A percentile compares a stretch with the other conserved stretches of the same genome.
Conservation (phyloP, 2,329 filamentous ascomycete species). For the Samsoniella hepiali region DNA sequence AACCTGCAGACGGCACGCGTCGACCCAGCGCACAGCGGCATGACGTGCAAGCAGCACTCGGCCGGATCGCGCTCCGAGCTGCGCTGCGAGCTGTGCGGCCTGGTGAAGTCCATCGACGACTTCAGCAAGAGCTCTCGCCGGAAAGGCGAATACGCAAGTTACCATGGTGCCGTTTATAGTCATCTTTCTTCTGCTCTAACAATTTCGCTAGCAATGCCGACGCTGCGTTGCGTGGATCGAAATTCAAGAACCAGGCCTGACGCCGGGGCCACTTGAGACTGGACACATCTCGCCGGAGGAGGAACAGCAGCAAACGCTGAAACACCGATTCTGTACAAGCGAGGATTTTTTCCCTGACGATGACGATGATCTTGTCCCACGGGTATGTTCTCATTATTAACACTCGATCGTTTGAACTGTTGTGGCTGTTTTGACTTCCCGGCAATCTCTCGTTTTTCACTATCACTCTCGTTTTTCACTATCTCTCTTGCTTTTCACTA, state of each 20-base stretch:
- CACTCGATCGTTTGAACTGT: no score
- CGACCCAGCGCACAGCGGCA: constrained; percentile 33
- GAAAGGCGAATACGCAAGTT: constrained; percentile 31
- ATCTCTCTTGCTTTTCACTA: neutral
- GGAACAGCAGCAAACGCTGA: neutral
- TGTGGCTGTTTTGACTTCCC: no score
- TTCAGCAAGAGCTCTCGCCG: constrained; percentile 32
- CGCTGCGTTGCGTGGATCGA: constrained; percentile 36
- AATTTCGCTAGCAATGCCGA: constrained; percentile 31
- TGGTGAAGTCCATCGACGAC: constrained; percentile 27
- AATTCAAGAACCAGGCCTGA: constrained; percentile 34
- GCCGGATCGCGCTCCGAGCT: constrained; percentile 26
- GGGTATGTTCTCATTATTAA: neutral
- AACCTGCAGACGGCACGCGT: constrained; percentile 25
- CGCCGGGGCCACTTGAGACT: constrained; percentile 30
- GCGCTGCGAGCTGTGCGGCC: constrained; percentile 31
- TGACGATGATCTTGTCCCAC: neutral
- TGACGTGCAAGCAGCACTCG: constrained; percentile 36
- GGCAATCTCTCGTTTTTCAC: no score
- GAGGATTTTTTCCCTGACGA: constrained; percentile 1
- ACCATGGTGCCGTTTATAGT: neutral
- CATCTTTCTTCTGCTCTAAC: neutral
- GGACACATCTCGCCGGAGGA: constrained; percentile 35
- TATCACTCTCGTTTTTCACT: no score
- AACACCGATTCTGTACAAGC: neutral